Conservation (phyloP, 2,329 filamentous ascomycete genomes). For the Fragosphaeria purpurea region DNA sequence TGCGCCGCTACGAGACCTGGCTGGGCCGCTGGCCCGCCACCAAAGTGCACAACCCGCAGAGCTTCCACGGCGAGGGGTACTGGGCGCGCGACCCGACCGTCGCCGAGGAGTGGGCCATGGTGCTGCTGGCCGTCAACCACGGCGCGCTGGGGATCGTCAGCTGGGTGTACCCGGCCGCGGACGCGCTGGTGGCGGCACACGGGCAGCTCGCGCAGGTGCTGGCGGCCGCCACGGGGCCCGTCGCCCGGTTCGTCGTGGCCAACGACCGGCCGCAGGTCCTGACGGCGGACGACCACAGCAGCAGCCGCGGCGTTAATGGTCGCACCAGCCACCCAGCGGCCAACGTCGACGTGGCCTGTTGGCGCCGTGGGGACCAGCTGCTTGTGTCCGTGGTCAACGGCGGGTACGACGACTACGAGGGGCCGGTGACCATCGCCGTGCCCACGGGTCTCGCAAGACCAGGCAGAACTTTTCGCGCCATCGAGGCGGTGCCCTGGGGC, state of each 20-base stretch:
- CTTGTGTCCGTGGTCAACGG: conserved; percentile 29
- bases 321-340: not conserved
- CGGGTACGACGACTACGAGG: conserved; percentile 14
- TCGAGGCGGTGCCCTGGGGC: conserved; percentile 17
- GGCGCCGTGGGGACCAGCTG: conserved; percentile 18
- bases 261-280: conserved; percentile 16
- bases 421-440: conserved; percentile 1
- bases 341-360: conserved; percentile 26
- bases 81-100: conserved; percentile 35
- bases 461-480: not conserved
- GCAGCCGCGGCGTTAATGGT: too few relatives aligned
- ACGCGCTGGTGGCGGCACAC: conserved; percentile 26
- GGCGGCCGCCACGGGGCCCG: conserved; percentile 19
- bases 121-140: conserved; percentile 33
- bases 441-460: not conserved
- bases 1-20: conserved; percentile 28
- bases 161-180: conserved; percentile 35
- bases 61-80: conserved; percentile 37
- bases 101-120: conserved; percentile 35
- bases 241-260: conserved; percentile 29
- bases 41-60: conserved; percentile 35
- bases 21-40: conserved; percentile 33
- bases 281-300: conserved; percentile 9
- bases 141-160: conserved; percentile 33
- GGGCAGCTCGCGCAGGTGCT: conserved; percentile 30